These are phyloP conservation scores for Spathaspora sp. DNA, from an alignment of 1,139 yeast species.

Conservation along the genomic window DNA sequence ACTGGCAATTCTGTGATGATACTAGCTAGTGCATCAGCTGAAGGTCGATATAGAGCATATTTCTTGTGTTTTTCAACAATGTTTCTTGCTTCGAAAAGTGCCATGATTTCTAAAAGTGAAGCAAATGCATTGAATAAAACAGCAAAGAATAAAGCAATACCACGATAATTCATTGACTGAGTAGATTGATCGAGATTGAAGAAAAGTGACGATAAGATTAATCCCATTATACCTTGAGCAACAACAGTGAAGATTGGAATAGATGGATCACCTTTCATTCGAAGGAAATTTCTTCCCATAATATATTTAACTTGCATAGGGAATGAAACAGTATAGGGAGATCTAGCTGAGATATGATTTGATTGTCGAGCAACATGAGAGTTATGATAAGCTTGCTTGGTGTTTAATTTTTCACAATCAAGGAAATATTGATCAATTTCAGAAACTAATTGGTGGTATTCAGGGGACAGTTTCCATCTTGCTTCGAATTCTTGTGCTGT, in stretches of 20 bases:
- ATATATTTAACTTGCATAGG: slow-evolving; percentile 63
- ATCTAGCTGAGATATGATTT: slow-evolving; percentile 49
- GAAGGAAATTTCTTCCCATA: slow-evolving; percentile 59
- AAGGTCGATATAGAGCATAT: slow-evolving; percentile 63
- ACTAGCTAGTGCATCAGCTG: slow-evolving; percentile 63
- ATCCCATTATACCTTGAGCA: slow-evolving; percentile 70
- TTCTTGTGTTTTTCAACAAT: slow-evolving; percentile 62
- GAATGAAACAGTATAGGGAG: slow-evolving; percentile 68
- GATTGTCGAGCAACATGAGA: slow-evolving; percentile 63
- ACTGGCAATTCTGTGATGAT: slow-evolving; percentile 59
- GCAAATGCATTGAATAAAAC: slow-evolving; percentile 57
- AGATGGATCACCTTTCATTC: slow-evolving; percentile 67
- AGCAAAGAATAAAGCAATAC: slow-evolving; percentile 58
- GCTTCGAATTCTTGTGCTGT: slow-evolving; percentile 25
- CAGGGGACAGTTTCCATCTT: slow-evolving; percentile 24
- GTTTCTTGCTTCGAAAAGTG: slow-evolving; percentile 56
- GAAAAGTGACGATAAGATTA: slow-evolving; percentile 69
- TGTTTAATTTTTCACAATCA: slow-evolving; percentile 16
- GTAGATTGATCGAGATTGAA: slow-evolving; percentile 50
- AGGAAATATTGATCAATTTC: slow-evolving; percentile 19
- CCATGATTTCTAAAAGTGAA: slow-evolving; percentile 57
- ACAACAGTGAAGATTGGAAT: slow-evolving; percentile 57
- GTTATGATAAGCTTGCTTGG: slow-evolving; percentile 34
- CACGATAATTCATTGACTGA: slow-evolving; percentile 54
- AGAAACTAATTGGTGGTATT: slow-evolving; percentile 14